These are phyloP conservation scores for Lepidium africanum DNA, from an alignment of 345 rosid species.

Conservation along the genomic window DNA sequence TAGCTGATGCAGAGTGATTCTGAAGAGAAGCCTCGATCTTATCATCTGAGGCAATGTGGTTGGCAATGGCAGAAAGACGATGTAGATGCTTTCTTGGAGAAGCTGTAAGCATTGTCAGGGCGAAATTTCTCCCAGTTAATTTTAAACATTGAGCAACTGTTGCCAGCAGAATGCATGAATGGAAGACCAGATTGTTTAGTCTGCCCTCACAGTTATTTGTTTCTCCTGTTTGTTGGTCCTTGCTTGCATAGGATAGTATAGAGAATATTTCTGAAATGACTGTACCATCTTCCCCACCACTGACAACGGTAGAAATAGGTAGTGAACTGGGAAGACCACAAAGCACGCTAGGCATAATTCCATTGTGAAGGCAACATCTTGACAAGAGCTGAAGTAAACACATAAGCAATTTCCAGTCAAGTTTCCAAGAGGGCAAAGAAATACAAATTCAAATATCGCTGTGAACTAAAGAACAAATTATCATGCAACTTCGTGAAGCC, in stretches of 20 bases:
- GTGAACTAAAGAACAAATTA: background rate
- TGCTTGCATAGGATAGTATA: slow-evolving; percentile 53
- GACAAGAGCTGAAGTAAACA: slow-evolving; percentile 65
- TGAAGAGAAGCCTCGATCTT: slow-evolving; percentile 47
- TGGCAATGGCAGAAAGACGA: slow-evolving; percentile 74
- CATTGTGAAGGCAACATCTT: slow-evolving; percentile 83
- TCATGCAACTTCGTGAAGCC: background rate
- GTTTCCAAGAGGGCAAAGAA: slow-evolving; percentile 2
- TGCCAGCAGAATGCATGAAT: slow-evolving; percentile 66
- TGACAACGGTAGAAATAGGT: slow-evolving; percentile 69
- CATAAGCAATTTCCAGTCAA: slow-evolving; percentile 9
- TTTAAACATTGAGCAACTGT: slow-evolving; percentile 80
- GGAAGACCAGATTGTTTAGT: slow-evolving; percentile 52
- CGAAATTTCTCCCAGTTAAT: slow-evolving; percentile 81
- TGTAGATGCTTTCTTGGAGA: slow-evolving; percentile 76
- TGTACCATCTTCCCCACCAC: slow-evolving; percentile 97
- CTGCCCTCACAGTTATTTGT: slow-evolving; percentile 44
- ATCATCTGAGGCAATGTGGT: slow-evolving; percentile 58
- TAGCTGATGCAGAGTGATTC: slow-evolving; percentile 73
- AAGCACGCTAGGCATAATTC: slow-evolving; percentile 63
- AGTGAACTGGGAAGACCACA: slow-evolving; percentile 92
- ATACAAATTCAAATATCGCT: background rate
- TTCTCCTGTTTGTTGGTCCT: slow-evolving; percentile 58
- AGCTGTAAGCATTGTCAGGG: slow-evolving; percentile 77
- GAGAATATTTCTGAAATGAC: slow-evolving; percentile 76